Base-by-base conservation (phyloP, 192 early-diverging fungal species). In the Linderina pennispora region DNA sequence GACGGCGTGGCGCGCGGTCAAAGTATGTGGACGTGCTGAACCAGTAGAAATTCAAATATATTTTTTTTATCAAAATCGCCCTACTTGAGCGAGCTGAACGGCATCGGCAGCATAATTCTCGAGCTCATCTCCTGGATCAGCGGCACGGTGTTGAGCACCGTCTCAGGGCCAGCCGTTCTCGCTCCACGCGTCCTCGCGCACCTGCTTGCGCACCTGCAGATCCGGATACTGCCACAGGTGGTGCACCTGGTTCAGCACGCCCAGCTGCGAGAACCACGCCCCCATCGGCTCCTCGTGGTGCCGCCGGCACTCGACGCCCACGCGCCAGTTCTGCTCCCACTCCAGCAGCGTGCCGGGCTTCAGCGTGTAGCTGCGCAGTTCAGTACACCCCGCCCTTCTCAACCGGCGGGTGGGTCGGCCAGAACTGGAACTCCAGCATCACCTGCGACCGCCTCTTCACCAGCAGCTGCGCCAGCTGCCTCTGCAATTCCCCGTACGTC, bases 231-330 rank as follows among this genome's bases (percentile, higher is more conserved):
- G 80, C 90, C 90, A 91, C 75, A 92, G 81, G 45, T 97, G 93
- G 61, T 94, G 91, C 4, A 97, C 93, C 46, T 80, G 80, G 62
- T 93, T 90, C 33, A 97, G 62, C 15, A 77, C 60, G 17, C 91
- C 91, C 20, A 94, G 76, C 72, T 97, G 94, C 33, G 81, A 86
- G 61, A 97, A 97, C 94, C 94, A 97, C 4, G 91, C 94, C 11
- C 94, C 94, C 42, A 97, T 85, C 21, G 91, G 94, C 50, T 88
- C 84, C 55, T 90, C 90, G 57, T 88, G 87, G 61, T 90, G 82
- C 34, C 80, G 73, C 21, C 93, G 76, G 53, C 87, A 92, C 45
- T 93, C 89, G 16, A 97, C 76, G 46, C 93, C 93, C 23, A 81
- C 74, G 17, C 83, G 77, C 93, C 90, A 94, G 62, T 91, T 81